Percentiles rank a stretch among this genome's conserved stretches.
phyloP scores from a whole-genome alignment of 768 basidiomycete genomes.

The Phylloporus scabripes region DNA sequence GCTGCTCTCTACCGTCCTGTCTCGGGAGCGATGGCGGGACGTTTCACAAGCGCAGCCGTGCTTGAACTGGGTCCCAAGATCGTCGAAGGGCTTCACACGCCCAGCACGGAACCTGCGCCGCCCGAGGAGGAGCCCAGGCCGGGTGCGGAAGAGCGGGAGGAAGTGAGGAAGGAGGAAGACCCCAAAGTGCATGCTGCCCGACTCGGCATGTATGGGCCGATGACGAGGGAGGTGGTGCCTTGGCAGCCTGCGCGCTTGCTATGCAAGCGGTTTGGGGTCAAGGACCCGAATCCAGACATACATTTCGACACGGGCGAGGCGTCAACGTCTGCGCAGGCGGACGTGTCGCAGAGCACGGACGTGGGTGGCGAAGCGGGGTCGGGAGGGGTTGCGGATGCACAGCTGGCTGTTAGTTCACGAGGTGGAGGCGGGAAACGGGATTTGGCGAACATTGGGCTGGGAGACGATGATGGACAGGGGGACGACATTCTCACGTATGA shows the following conservation, averaged over 20 bases:
- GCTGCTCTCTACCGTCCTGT: conserved; percentile 90
- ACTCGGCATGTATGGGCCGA: conserved; percentile 82
- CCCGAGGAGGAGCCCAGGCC: conserved; percentile 37
- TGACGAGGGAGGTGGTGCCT: conserved; percentile 67
- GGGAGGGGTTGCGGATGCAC: not conserved
- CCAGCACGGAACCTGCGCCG: conserved; percentile 32
- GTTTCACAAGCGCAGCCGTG: conserved; percentile 81
- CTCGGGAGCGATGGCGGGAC: conserved; percentile 84
- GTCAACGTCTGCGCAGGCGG: conserved; percentile 18
- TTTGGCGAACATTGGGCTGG: conserved; percentile 79
- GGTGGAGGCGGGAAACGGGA: conserved; percentile 40
- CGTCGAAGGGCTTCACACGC: conserved; percentile 64
- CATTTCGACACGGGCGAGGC: conserved; percentile 29
- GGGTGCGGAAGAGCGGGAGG: conserved; percentile 34
- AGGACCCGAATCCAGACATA: conserved; percentile 70
- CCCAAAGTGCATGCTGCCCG: conserved; percentile 79
- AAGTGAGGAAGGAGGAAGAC: conserved; percentile 49
- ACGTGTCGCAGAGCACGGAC: conserved; percentile 6
- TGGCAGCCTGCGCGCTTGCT: conserved; percentile 85
- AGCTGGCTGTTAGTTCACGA: not conserved
- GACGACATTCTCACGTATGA: conserved; percentile 83
- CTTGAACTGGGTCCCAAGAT: conserved; percentile 61
- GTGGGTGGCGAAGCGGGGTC: not conserved
- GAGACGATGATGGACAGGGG: conserved; percentile 89
- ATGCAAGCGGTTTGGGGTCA: conserved; percentile 92